phyloP scores from a whole-genome alignment of 495 filamentous ascomycete species.

The Penicillium malachiteum region DNA sequence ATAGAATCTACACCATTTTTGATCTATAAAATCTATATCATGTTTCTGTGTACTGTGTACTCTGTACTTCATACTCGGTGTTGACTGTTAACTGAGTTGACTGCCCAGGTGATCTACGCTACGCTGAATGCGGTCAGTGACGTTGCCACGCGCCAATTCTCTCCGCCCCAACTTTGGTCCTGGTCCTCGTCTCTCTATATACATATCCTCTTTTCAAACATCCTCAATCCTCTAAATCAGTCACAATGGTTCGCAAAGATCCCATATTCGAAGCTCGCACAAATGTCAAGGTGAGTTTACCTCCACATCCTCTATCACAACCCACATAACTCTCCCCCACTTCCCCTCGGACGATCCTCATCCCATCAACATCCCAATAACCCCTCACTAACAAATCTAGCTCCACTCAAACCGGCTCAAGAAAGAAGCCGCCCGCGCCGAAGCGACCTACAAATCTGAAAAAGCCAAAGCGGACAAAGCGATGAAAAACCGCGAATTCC shows the following conservation, averaged over 20 bases:
- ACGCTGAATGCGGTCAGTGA: constrained; percentile 28
- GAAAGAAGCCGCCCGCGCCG: constrained; percentile 47
- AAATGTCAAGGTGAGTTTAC: constrained; percentile 44
- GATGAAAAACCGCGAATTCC: constrained; percentile 51
- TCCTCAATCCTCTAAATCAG: background rate
- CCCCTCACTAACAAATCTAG: constrained; percentile 14
- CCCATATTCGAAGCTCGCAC: constrained; percentile 52
- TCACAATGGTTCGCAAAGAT: constrained; percentile 48
- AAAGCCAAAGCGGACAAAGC: constrained; percentile 50
- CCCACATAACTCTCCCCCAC: background rate
- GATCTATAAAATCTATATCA: no score
- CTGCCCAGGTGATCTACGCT: constrained; percentile 12
- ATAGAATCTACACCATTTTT: no score
- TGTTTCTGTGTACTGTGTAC: no score
- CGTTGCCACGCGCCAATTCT: constrained; percentile 25
- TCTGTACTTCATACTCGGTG: no score
- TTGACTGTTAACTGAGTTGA: no score
- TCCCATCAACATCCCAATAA: background rate
- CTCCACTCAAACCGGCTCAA: constrained; percentile 49
- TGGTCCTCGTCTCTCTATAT: background rate
- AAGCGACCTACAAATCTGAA: constrained; percentile 48
- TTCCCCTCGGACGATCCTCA: background rate
- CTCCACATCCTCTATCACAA: background rate
- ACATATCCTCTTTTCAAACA: background rate
- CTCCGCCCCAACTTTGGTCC: constrained; percentile 1